Evolutionary conservation across 2,329 filamentous ascomycete species (phyloP).

Genomic region (Pyricularia pennisetigena): DNA sequence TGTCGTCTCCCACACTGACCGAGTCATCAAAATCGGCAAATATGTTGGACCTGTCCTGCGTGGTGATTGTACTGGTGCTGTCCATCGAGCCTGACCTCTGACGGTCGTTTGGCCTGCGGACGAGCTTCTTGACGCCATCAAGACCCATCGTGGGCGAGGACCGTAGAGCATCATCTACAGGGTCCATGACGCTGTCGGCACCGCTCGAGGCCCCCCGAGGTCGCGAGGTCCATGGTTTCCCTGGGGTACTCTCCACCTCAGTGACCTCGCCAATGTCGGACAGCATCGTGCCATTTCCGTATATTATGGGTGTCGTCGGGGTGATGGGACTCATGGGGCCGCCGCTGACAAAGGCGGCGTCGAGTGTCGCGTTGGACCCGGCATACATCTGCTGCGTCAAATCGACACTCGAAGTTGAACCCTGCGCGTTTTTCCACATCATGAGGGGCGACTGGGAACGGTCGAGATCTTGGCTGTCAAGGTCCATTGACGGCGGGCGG

Average conservation of each 20-base stretch:
- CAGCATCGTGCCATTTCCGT: slow-evolving; percentile 59
- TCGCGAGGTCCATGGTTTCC: slow-evolving; percentile 26
- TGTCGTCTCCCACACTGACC: slow-evolving; percentile 49
- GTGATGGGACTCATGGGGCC: slow-evolving; percentile 32
- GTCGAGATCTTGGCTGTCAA: slow-evolving; percentile 22
- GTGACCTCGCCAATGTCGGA: slow-evolving; percentile 54
- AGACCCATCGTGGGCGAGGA: slow-evolving; percentile 36
- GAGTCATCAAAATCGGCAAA: slow-evolving; percentile 55
- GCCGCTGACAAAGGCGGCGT: not conserved
- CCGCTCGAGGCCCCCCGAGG: slow-evolving; percentile 22
- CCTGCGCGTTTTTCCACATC: slow-evolving; percentile 40
- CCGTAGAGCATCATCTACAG: slow-evolving; percentile 23
- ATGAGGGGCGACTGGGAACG: slow-evolving; percentile 35
- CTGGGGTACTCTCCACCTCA: slow-evolving; percentile 39
- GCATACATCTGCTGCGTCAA: slow-evolving; percentile 32
- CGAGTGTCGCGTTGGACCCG: slow-evolving; percentile 13
- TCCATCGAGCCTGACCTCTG: slow-evolving; percentile 47
- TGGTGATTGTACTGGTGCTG: slow-evolving; percentile 51
- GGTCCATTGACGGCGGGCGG: slow-evolving; percentile 36
- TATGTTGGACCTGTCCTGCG: slow-evolving; percentile 33
- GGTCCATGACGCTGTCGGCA: slow-evolving; percentile 14
- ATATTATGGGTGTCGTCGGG: slow-evolving; percentile 55
- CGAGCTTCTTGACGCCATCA: slow-evolving; percentile 33
- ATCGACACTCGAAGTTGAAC: slow-evolving; percentile 18
- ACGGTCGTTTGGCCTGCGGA: slow-evolving; percentile 28